phyloP scores from a whole-genome alignment of 2,329 filamentous ascomycete genomes.

The Ophiocordyceps robertsii region DNA sequence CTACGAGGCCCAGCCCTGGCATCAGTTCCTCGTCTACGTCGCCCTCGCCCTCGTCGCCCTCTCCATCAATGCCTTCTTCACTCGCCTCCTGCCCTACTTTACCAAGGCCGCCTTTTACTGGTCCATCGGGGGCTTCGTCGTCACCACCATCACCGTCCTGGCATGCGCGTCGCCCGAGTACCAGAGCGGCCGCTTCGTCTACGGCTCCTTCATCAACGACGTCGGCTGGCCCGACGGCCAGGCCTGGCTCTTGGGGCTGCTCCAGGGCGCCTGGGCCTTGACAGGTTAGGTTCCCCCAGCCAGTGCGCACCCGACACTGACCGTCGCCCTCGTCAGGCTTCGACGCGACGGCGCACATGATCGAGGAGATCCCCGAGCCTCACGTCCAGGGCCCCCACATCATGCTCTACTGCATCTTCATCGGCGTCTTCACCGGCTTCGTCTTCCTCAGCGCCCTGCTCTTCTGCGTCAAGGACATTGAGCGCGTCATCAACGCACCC shows the following conservation, averaged over 20 bases:
- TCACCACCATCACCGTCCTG: constrained; percentile 58
- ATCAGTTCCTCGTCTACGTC: constrained; percentile 62
- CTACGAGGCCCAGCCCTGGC: constrained; percentile 49
- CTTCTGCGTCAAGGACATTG: constrained; percentile 47
- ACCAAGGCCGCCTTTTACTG: constrained; percentile 59
- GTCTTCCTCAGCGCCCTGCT: constrained; percentile 50
- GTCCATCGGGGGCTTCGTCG: constrained; percentile 53
- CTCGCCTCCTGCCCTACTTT: constrained; percentile 42
- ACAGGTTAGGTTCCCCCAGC: too few relatives aligned
- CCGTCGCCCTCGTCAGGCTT: too few relatives aligned
- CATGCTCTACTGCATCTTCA: constrained; percentile 51
- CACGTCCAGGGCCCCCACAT: constrained; percentile 48
- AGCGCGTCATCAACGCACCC: constrained; percentile 39
- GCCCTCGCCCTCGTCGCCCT: constrained; percentile 48
- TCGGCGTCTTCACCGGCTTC: constrained; percentile 50
- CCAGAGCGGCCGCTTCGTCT: constrained; percentile 51
- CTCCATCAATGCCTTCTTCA: constrained; percentile 50
- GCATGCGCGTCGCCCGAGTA: constrained; percentile 53
- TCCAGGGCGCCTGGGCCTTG: constrained; percentile 37
- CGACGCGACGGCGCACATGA: constrained; percentile 36
- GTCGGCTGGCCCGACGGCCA: constrained; percentile 58
- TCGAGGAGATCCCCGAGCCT: constrained; percentile 45
- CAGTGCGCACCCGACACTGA: too few relatives aligned
- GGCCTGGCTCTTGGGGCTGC: constrained; percentile 39
- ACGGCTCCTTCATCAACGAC: constrained; percentile 52